These are phyloP conservation scores for Solanum corneliomulleri DNA, from an alignment of 257 asterid genomes.

Conservation along the genomic window DNA sequence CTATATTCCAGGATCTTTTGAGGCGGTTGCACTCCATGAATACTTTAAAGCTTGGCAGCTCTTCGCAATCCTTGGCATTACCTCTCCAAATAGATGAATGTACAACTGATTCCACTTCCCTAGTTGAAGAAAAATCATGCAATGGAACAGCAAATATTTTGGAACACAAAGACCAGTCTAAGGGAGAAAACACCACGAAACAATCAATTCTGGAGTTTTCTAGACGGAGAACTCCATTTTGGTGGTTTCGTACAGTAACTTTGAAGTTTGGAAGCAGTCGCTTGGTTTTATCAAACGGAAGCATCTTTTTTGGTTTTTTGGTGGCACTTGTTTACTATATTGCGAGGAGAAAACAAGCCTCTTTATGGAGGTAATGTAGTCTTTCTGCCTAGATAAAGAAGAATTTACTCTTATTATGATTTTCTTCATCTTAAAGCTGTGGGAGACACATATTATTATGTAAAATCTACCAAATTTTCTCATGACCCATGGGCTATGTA, in stretches of 20 bases:
- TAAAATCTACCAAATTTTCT: not conserved
- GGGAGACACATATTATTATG: not conserved
- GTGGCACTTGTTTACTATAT: conserved; percentile 31
- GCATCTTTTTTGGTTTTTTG: conserved; percentile 38
- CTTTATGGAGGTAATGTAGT: conserved; percentile 48
- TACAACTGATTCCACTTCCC: conserved; percentile 10
- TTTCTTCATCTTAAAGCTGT: not conserved
- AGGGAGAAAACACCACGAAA: conserved; percentile 22
- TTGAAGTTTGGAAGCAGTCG: conserved; percentile 44
- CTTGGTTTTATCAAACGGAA: conserved; percentile 51
- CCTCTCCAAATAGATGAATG: conserved; percentile 25
- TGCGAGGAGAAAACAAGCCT: conserved; percentile 49
- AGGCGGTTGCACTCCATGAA: conserved; percentile 54
- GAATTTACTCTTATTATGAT: not conserved
- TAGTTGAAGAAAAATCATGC: conserved; percentile 15
- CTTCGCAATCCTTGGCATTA: conserved; percentile 28
- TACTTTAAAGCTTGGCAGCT: conserved; percentile 29
- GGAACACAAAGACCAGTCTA: conserved; percentile 11
- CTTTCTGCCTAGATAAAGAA: not conserved
- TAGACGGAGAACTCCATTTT: conserved; percentile 31
- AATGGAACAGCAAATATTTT: conserved; percentile 16
- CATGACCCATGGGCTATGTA: not conserved
- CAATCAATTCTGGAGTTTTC: conserved; percentile 45
- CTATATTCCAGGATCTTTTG: conserved; percentile 52
- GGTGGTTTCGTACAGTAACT: conserved; percentile 60